Conservation (phyloP, 371 early-diverging fungal genomes). For the Hamiltosporidium tvaerminnensis region DNA sequence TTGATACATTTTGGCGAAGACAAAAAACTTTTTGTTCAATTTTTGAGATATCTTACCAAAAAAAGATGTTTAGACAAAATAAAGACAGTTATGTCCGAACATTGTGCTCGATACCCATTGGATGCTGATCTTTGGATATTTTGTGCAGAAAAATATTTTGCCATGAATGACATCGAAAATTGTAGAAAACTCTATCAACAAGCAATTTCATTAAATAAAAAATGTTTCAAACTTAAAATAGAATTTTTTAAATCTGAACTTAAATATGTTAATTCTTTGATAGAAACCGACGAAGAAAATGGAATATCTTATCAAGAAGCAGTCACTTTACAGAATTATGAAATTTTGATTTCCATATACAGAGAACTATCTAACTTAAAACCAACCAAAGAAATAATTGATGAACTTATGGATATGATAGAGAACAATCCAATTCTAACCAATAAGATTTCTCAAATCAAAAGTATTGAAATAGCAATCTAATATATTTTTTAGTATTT, state of each 20-base stretch:
- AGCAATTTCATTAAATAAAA: slow-evolving; percentile 13
- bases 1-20: slow-evolving; percentile 18
- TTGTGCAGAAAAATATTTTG: slow-evolving; percentile 22
- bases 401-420: too few species aligned
- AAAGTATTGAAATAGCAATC: too few species aligned
- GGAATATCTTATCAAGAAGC: too few species aligned
- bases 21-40: slow-evolving; percentile 14
- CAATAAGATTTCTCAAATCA: too few species aligned
- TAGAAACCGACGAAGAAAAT: too few species aligned
- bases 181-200: slow-evolving; percentile 25
- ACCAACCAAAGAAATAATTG: too few species aligned
- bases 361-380: too few species aligned
- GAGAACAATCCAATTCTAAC: too few species aligned
- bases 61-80: slow-evolving; percentile 16
- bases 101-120: slow-evolving; percentile 13
- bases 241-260: slow-evolving; percentile 39
- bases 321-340: too few species aligned
- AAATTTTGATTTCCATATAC: too few species aligned
- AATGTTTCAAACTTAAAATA: slow-evolving; percentile 11
- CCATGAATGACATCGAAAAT: slow-evolving; percentile 23
- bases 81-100: slow-evolving; percentile 19
- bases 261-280: too few species aligned
- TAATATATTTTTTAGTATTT: too few species aligned
- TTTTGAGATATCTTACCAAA: slow-evolving; percentile 21
- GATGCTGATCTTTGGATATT: slow-evolving; percentile 38